A percentile compares a stretch with the other conserved stretches of the same genome.
These are phyloP conservation scores for Colletotrichum navitas DNA, from an alignment of 2,329 filamentous ascomycete genomes.

Conservation along the genomic window DNA sequence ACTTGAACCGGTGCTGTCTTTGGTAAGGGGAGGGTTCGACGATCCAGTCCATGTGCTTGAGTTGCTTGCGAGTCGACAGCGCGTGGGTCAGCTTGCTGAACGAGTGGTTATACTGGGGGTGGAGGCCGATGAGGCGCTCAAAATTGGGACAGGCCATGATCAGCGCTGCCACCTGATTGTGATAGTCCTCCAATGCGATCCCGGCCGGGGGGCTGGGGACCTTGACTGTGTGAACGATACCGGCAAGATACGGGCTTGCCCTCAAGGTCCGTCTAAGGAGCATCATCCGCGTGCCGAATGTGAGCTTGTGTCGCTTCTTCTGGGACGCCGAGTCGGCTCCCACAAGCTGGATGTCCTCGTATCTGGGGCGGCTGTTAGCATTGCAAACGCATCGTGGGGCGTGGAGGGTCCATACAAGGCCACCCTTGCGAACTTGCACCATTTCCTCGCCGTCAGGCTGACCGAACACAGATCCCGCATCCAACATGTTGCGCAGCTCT, in stretches of 20 bases:
- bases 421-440: constrained; percentile 63
- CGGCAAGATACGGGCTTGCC: constrained; percentile 64
- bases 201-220: constrained; percentile 62
- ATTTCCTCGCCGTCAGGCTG: constrained; percentile 63
- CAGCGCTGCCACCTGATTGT: constrained; percentile 69
- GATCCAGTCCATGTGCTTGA: constrained; percentile 72
- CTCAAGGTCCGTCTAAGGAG: constrained; percentile 71
- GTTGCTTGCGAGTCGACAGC: constrained; percentile 66
- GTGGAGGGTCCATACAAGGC: constrained; percentile 59
- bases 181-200: constrained; percentile 62
- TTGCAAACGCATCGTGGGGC: not conserved
- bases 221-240: constrained; percentile 68
- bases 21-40: constrained; percentile 58
- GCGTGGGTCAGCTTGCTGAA: constrained; percentile 71
- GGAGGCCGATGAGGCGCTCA: constrained; percentile 68
- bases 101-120: constrained; percentile 66
- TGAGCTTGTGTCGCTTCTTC: constrained; percentile 69
- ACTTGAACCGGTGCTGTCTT: constrained; percentile 49
- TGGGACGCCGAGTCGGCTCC: constrained; percentile 67
- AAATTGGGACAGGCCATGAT: constrained; percentile 76
- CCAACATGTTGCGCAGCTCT: constrained; percentile 74
- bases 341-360: constrained; percentile 69
- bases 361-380: constrained; percentile 52
- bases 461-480: constrained; percentile 71
- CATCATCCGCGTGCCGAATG: constrained; percentile 65